Conservation (phyloP, 805 yeast species). For the Ogataea pignaliae region DNA sequence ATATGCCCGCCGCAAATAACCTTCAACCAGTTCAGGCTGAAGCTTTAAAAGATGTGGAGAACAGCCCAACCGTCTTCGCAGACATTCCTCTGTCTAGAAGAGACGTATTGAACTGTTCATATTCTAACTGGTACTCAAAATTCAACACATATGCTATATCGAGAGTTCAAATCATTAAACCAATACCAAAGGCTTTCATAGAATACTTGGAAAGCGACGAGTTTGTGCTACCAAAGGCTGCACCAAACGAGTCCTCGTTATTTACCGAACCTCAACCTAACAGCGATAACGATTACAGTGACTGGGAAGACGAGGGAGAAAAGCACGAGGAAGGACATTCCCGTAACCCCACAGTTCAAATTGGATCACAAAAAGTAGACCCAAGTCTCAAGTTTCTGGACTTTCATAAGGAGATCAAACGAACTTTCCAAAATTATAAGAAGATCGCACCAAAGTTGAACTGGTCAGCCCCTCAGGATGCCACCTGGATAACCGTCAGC, state of each 20-base stretch:
- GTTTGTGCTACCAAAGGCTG: constrained; percentile 53
- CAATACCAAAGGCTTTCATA: constrained; percentile 54
- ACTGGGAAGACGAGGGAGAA: constrained; percentile 50
- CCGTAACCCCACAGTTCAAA: constrained; percentile 17
- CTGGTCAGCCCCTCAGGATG: constrained; percentile 97
- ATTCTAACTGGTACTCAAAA: constrained; percentile 54
- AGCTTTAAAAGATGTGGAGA: no score
- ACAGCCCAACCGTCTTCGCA: constrained; percentile 15
- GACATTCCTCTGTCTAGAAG: constrained; percentile 27
- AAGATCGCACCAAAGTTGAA: constrained; percentile 83
- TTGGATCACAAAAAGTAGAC: constrained; percentile 25
- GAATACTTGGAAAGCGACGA: constrained; percentile 65
- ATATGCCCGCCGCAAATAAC: no score
- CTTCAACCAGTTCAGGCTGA: no score
- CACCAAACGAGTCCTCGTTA: constrained; percentile 26
- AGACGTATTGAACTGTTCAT: constrained; percentile 49
- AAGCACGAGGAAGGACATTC: background rate
- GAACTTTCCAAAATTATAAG: constrained; percentile 45
- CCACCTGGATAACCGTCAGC: constrained; percentile 83
- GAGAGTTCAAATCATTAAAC: constrained; percentile 46
- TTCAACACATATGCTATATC: constrained; percentile 45
- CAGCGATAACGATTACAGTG: constrained; percentile 68
- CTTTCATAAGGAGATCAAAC: constrained; percentile 50
- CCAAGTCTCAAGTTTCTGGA: constrained; percentile 52
- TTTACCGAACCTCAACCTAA: constrained; percentile 31